phyloP scores from a whole-genome alignment of 345 rosid genomes.

The Salix dunnii region DNA sequence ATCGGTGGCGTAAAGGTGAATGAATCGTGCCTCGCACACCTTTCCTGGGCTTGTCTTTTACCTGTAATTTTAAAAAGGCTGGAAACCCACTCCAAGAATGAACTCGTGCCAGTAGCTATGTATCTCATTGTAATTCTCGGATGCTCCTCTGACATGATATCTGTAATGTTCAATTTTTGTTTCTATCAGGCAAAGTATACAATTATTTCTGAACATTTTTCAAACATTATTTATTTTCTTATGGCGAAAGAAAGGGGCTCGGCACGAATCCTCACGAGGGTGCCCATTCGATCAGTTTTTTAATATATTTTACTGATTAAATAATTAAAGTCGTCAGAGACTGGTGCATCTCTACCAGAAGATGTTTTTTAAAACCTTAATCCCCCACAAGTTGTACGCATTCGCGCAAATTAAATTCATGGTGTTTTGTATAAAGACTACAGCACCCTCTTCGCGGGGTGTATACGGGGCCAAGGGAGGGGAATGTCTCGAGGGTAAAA shows the following conservation, averaged over 20 bases:
- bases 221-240: constrained; percentile 24
- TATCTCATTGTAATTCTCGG: constrained; percentile 1
- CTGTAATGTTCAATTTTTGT: background rate
- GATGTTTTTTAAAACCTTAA: background rate
- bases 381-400: background rate
- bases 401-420: background rate
- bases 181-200: background rate
- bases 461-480: background rate
- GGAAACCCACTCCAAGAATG: too few species aligned
- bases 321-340: constrained; percentile 1
- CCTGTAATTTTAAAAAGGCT: background rate
- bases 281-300: constrained; percentile 1
- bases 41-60: background rate
- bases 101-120: background rate
- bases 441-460: background rate
- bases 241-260: constrained; percentile 38
- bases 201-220: background rate
- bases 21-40: constrained; percentile 12
- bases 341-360: background rate
- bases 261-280: constrained; percentile 27
- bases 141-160: constrained; percentile 15
- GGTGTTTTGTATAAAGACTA: background rate
- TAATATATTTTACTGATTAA: background rate
- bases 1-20: constrained; percentile 3
- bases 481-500: background rate